These are phyloP conservation scores for Apiospora kogelbergensis DNA, from an alignment of 2,329 filamentous ascomycete species.

Conservation along the genomic window DNA sequence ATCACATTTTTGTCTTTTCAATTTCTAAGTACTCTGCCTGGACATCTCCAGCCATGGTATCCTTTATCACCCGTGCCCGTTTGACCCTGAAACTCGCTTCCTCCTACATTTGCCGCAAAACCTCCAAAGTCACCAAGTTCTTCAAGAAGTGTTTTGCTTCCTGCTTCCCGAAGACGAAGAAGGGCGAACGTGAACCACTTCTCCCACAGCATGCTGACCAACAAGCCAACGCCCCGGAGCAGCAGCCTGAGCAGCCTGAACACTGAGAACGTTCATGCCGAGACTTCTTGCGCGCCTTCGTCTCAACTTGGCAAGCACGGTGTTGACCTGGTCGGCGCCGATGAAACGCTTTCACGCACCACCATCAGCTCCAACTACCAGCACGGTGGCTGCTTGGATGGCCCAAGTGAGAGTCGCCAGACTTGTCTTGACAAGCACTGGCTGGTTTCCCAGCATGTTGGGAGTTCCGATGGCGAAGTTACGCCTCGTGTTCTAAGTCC, in stretches of 20 bases:
- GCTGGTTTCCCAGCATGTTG: background rate
- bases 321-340: background rate
- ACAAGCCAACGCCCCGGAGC: background rate
- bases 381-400: background rate
- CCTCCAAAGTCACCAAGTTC: background rate
- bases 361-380: no score
- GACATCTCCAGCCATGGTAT: slow-evolving; percentile 7
- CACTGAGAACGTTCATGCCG: background rate
- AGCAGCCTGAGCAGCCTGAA: background rate
- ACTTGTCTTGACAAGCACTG: background rate
- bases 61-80: background rate
- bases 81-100: background rate
- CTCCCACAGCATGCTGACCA: slow-evolving; percentile 3
- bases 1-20: background rate
- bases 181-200: background rate
- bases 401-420: background rate
- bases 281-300: background rate
- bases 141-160: slow-evolving; percentile 1
- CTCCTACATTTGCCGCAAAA: background rate
- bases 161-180: background rate
- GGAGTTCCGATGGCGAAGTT: background rate
- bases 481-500: background rate
- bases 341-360: no score
- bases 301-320: background rate
- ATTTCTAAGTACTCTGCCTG: background rate